Evolutionary conservation across 306 rosid species (phyloP), one percentile per base, ranked within the genome.

Genomic region (Bauhinia variegata): DNA sequence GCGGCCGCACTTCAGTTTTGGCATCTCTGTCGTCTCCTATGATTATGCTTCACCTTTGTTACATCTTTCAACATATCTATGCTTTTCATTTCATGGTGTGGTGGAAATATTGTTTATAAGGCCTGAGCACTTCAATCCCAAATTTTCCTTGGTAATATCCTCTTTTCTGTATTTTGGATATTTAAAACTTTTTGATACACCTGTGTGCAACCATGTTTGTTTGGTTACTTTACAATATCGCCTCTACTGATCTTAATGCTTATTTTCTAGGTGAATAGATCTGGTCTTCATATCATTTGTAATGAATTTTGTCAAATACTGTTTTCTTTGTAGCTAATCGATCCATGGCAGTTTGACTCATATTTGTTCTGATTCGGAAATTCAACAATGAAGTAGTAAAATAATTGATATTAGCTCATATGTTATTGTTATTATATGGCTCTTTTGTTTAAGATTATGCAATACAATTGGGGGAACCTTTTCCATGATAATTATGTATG

Each of bases 291-390:
- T 41, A 37, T 59, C 41, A 6, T 50, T 74, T 74, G 63, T 30
- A 54, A 65, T 74, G 59, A 52, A 54, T 70, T 59, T 34, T 55
- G 53, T n/a, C 11, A 62, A 72, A 59, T 65, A 70, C 65, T 65
- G 51, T 52, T 51, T 36, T 32, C 17, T 70, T 51, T 38, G 17
- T 56, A 41, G 46, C 17, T 16, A 12, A 54, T 32, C 65, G 67
- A 66, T 82, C 50, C 60, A n/a, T n/a, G n/a, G n/a, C n/a, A n/a
- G n/a, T n/a, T n/a, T n/a, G n/a, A n/a, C n/a, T n/a, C n/a, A n/a
- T n/a, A n/a, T n/a, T n/a, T n/a, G n/a, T n/a, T n/a, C n/a, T n/a
- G n/a, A n/a, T n/a, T n/a, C n/a, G n/a, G n/a, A n/a, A n/a, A n/a
- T n/a, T n/a, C n/a, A n/a, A n/a, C n/a, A n/a, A n/a, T n/a, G n/a